Conservation (phyloP, 805 yeast species). For the Wickerhamomyces alni region DNA sequence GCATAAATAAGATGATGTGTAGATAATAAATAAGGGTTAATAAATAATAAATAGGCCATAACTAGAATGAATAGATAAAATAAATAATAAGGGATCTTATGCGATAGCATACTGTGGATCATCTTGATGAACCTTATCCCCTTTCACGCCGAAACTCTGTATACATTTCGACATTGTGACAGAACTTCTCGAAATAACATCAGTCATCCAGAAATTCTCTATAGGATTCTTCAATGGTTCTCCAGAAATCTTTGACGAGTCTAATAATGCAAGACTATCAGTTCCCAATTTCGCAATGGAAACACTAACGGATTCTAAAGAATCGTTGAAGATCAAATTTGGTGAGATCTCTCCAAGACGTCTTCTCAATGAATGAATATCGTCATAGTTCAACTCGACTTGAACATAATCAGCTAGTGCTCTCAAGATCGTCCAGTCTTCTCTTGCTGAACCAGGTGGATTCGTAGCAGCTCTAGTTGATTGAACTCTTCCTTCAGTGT, state of each 20-base stretch:
- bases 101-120: constrained; percentile 24
- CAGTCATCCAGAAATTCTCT: constrained; percentile 82
- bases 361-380: constrained; percentile 55
- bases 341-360: constrained; percentile 78
- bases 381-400: constrained; percentile 71
- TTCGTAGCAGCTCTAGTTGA: constrained; percentile 80
- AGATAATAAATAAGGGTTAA: neutral
- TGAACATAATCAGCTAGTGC: constrained; percentile 77
- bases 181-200: constrained; percentile 79
- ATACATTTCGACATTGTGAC: constrained; percentile 90
- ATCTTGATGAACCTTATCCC: constrained; percentile 51
- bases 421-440: constrained; percentile 84
- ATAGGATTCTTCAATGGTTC: constrained; percentile 61
- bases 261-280: constrained; percentile 31
- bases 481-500: constrained; percentile 89
- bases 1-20: too few relatives aligned
- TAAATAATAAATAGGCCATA: constrained; percentile 2
- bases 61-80: constrained; percentile 4
- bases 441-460: constrained; percentile 86
- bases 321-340: constrained; percentile 68
- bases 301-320: constrained; percentile 59
- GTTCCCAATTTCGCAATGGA: constrained; percentile 55
- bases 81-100: constrained; percentile 5
- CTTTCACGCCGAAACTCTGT: constrained; percentile 60
- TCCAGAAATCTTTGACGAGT: constrained; percentile 34